Evolutionary conservation across 352 stramenopile species (phyloP), one percentile per base, ranked within the genome.

Genomic region (Halophytophthora polymorphica): DNA sequence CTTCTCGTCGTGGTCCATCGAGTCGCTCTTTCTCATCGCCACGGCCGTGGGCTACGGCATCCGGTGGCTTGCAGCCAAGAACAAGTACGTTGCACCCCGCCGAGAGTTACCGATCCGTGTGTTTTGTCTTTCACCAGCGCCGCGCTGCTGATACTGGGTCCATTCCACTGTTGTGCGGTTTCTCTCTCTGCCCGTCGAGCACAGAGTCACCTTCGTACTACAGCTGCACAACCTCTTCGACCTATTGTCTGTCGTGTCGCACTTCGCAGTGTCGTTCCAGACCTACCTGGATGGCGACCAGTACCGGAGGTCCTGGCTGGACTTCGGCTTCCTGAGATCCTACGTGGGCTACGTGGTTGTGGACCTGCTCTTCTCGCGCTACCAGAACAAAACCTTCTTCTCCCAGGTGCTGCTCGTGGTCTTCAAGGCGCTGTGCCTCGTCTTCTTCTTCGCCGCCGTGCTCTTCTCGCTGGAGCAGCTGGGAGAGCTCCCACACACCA

Each of bases 281-380:
- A 91, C 79, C n/a, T 64, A 77, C n/a, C 45, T 72, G 1, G 69
- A 75, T 10, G 69, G 71, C 39, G 73, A 63, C 21, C 71, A 77
- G 38, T 61, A 67, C 10, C 64, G 70, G 6, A 77, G 81, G 18
- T 95, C 85, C 44, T 95, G 85, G 85, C 68, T 95, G 45, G 82
- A 93, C 66, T 88, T 95, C 56, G 85, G 82, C 23, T 95, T 95
- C 44, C 46, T 95, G 25, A 83, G 85, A 22, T 80, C 79, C 6
- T 95, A 95, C 60, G 77, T 93, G n/a, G 60, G 83, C 17, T 93
- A 93, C 48, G 70, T 88, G 49, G 83, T 95, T 3, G 64, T 95
- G 18, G 66, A 83, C 51, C 66, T 83, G 33, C 61, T 95, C 19
- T 92, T 92, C 52, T 49, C 62, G 28, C 70, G 66, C 1, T 90